Conservation (phyloP, 2,329 filamentous ascomycete genomes). For the Cercospora beticola region DNA sequence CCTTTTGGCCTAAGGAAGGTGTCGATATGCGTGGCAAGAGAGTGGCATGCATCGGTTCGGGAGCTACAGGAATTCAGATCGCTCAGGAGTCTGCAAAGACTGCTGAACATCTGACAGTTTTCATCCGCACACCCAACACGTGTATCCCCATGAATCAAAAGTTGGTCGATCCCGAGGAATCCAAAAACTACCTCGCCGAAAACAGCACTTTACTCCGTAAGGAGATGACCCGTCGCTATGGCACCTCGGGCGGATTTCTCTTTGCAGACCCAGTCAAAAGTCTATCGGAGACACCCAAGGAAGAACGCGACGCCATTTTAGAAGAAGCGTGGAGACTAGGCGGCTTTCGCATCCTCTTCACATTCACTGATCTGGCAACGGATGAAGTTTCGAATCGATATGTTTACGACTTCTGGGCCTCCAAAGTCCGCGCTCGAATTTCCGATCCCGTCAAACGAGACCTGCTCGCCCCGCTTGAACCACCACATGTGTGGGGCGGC, state of each 20-base stretch:
- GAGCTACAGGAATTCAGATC: slow-evolving; percentile 44
- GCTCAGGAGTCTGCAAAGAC: slow-evolving; percentile 33
- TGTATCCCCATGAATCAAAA: slow-evolving; percentile 60
- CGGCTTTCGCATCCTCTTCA: slow-evolving; percentile 57
- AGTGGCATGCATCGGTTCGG: slow-evolving; percentile 45
- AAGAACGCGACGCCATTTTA: slow-evolving; percentile 49
- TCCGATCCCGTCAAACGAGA: slow-evolving; percentile 51
- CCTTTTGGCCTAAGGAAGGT: slow-evolving; percentile 38
- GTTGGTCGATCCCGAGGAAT: slow-evolving; percentile 19
- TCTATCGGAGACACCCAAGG: slow-evolving; percentile 23
- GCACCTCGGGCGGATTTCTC: slow-evolving; percentile 22
- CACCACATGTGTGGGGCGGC: slow-evolving; percentile 51
- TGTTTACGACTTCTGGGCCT: slow-evolving; percentile 57
- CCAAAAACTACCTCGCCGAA: slow-evolving; percentile 19
- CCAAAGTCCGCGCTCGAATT: slow-evolving; percentile 53
- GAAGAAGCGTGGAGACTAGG: slow-evolving; percentile 52
- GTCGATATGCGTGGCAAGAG: slow-evolving; percentile 35
- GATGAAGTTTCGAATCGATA: slow-evolving; percentile 50
- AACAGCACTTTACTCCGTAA: slow-evolving; percentile 36
- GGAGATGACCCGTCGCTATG: slow-evolving; percentile 30
- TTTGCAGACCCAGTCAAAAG: slow-evolving; percentile 16
- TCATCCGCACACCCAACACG: slow-evolving; percentile 66
- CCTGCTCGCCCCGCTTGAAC: slow-evolving; percentile 43
- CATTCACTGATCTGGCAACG: slow-evolving; percentile 55
- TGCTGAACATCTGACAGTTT: slow-evolving; percentile 53